phyloP scores from a whole-genome alignment of 2,329 filamentous ascomycete species.

The Pseudogymnoascus sp. region DNA sequence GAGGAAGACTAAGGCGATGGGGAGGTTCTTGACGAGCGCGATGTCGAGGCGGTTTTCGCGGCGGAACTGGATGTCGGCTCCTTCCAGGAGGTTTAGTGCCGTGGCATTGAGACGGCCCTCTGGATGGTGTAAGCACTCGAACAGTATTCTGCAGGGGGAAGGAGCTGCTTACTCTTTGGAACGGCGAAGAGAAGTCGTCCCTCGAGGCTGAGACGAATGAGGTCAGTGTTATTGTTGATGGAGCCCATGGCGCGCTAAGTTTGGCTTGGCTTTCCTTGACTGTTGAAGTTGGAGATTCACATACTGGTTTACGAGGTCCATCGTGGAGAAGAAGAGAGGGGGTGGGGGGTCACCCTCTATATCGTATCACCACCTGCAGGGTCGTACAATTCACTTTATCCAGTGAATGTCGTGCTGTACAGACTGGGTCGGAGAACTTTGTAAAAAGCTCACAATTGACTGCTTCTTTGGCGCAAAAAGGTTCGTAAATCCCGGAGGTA shows the following conservation, averaged over 20 bases:
- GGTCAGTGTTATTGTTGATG: slow-evolving; percentile 37
- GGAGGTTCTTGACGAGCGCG: slow-evolving; percentile 93
- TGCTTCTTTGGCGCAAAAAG: not conserved
- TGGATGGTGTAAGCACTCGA: slow-evolving; percentile 30
- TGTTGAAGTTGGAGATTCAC: slow-evolving; percentile 14
- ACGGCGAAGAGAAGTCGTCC: slow-evolving; percentile 92
- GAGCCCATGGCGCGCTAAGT: slow-evolving; percentile 40
- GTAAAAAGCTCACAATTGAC: not conserved
- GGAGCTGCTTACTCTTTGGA: slow-evolving; percentile 75
- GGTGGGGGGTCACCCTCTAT: slow-evolving; percentile 6
- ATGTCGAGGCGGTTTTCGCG: slow-evolving; percentile 94
- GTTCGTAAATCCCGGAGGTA: not conserved
- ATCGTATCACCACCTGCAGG: slow-evolving; percentile 6
- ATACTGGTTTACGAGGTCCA: slow-evolving; percentile 59
- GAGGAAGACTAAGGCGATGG: slow-evolving; percentile 92
- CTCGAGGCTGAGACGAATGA: slow-evolving; percentile 60
- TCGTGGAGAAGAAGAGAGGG: slow-evolving; percentile 22
- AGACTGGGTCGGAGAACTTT: not conserved
- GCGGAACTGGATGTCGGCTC: slow-evolving; percentile 93
- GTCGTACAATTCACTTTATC: slow-evolving; percentile 6
- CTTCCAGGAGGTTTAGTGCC: slow-evolving; percentile 82
- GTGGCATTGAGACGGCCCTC: slow-evolving; percentile 90
- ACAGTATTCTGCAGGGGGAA: slow-evolving; percentile 3
- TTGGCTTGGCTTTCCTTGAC: slow-evolving; percentile 11
- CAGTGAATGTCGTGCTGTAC: not conserved